phyloP scores from a whole-genome alignment of 1,139 yeast genomes.

The Kurtzmaniella quercitrusa region DNA sequence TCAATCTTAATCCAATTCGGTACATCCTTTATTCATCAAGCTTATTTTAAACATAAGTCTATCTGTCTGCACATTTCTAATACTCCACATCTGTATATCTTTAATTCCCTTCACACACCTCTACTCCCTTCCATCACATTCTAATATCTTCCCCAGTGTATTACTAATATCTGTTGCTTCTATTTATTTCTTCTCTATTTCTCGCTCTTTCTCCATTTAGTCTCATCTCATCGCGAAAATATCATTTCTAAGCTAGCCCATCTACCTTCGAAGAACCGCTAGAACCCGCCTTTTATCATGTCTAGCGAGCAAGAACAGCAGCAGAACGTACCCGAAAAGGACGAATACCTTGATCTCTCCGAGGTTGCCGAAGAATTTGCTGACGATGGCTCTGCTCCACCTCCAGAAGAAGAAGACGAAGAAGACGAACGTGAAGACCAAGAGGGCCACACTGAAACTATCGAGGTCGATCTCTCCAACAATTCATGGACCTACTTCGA shows the following conservation, averaged over 20 bases:
- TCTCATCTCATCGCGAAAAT: constrained; percentile 1
- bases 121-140: too few relatives aligned
- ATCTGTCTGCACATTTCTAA: too few relatives aligned
- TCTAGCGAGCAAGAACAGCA: constrained; percentile 8
- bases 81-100: too few relatives aligned
- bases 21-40: too few relatives aligned
- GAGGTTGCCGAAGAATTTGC: constrained; percentile 60
- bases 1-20: too few relatives aligned
- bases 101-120: too few relatives aligned
- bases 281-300: background rate
- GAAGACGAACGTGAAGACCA: constrained; percentile 26
- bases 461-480: constrained; percentile 69
- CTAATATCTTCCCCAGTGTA: too few relatives aligned
- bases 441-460: constrained; percentile 24
- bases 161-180: too few relatives aligned
- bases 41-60: too few relatives aligned
- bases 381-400: constrained; percentile 32
- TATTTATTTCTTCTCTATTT: too few relatives aligned
- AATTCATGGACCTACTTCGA: constrained; percentile 90
- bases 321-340: constrained; percentile 25
- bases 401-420: constrained; percentile 31
- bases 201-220: background rate
- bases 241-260: background rate
- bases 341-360: constrained; percentile 50
- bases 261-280: background rate